Conservation (phyloP, 225 moss, liverwort and hornwort genomes). For the Takakia lepidozioides region DNA sequence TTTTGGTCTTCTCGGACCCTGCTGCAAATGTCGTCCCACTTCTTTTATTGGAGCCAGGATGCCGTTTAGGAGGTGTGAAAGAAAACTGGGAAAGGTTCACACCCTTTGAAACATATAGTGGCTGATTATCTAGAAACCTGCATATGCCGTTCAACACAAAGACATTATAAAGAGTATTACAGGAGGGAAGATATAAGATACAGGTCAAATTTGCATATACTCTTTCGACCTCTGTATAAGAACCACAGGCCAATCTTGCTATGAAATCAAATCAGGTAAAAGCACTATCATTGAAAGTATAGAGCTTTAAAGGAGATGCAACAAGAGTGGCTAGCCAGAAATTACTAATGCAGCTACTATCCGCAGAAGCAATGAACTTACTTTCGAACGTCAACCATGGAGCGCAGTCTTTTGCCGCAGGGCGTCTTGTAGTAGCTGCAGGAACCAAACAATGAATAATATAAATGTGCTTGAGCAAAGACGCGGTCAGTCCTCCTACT, state of each 20-base stretch:
- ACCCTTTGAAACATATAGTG: slow-evolving; percentile 13
- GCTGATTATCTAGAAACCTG: slow-evolving; percentile 44
- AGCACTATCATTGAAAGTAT: not conserved
- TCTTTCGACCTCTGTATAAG: not conserved
- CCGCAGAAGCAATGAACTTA: slow-evolving; percentile 15
- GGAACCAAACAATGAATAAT: no score
- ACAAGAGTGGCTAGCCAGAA: not conserved
- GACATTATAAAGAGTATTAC: no score
- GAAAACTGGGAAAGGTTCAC: slow-evolving; percentile 29
- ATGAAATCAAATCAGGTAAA: not conserved
- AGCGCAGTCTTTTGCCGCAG: slow-evolving; percentile 62
- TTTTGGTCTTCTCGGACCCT: no score
- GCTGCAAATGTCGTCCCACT: no score
- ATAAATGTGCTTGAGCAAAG: slow-evolving; percentile 9
- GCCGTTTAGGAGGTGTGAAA: slow-evolving; percentile 45
- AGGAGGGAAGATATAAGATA: no score
- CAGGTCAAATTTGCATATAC: no score
- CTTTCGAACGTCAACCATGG: slow-evolving; percentile 62
- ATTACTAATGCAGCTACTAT: not conserved
- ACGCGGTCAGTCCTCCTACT: not conserved
- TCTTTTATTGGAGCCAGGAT: slow-evolving; percentile 6
- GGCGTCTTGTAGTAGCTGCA: slow-evolving; percentile 75
- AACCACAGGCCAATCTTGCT: not conserved
- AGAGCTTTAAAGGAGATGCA: not conserved
- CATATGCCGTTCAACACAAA: slow-evolving; percentile 1